These are phyloP conservation scores for Corylus heterophylla DNA, from an alignment of 306 rosid species.

Conservation along the genomic window DNA sequence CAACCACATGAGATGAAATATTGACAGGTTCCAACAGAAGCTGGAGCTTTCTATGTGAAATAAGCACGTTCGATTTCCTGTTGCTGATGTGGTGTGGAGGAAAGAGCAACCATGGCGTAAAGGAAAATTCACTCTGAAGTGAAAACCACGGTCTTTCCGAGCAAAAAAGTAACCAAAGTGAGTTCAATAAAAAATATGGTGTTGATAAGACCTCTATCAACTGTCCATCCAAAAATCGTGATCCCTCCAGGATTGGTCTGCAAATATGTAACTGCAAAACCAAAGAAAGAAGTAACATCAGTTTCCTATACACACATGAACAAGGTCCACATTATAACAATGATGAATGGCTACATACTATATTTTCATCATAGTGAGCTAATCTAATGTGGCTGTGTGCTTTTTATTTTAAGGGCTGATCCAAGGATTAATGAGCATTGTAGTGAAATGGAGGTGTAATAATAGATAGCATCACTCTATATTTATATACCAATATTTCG, in stretches of 20 bases:
- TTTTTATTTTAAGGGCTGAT: too few species aligned
- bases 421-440: too few species aligned
- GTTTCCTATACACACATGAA: background rate
- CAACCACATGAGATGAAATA: background rate
- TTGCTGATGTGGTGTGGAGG: background rate
- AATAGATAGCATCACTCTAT: too few species aligned
- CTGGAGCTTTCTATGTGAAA: too few species aligned
- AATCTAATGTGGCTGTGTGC: too few species aligned
- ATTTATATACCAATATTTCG: background rate
- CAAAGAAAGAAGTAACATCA: conserved; percentile 14
- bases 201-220: conserved; percentile 72
- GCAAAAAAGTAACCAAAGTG: conserved; percentile 66
- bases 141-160: conserved; percentile 60
- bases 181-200: conserved; percentile 76
- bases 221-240: conserved; percentile 84
- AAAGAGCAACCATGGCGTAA: background rate
- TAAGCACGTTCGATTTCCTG: background rate
- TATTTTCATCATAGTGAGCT: too few species aligned
- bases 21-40: background rate
- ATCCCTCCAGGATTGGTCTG: conserved; percentile 82
- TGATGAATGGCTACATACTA: too few species aligned
- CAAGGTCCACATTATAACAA: background rate
- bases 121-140: background rate
- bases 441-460: too few species aligned
- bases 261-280: conserved; percentile 71